phyloP scores from a whole-genome alignment of 1,284 basidiomycete genomes.

The Ustilago trichophora region DNA sequence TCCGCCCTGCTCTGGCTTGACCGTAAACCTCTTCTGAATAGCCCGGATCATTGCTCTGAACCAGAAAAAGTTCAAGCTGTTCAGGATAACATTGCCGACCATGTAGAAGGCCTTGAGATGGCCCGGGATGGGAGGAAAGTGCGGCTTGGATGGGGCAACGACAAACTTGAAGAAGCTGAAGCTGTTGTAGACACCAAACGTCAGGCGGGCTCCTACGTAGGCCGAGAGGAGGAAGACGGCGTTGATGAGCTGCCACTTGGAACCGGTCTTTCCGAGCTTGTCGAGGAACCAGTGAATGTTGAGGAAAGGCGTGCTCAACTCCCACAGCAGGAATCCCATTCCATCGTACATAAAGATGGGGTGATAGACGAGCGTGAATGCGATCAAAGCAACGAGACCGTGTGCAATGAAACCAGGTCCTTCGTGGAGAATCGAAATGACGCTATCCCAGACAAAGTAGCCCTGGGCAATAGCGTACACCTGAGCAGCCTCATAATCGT shows the following conservation, averaged over 20 bases:
- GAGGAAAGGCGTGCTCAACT: slow-evolving; percentile 67
- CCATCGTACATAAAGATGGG: slow-evolving; percentile 67
- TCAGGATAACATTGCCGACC: slow-evolving; percentile 52
- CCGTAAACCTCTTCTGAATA: slow-evolving; percentile 63
- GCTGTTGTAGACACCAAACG: slow-evolving; percentile 66
- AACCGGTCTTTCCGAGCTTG: slow-evolving; percentile 67
- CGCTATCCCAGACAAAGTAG: slow-evolving; percentile 65
- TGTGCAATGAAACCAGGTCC: slow-evolving; percentile 67
- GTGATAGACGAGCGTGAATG: slow-evolving; percentile 61
- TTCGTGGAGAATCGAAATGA: slow-evolving; percentile 63
- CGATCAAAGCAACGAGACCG: slow-evolving; percentile 62
- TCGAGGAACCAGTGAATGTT: slow-evolving; percentile 68
- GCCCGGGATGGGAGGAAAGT: slow-evolving; percentile 35
- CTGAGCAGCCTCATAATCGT: slow-evolving; percentile 51
- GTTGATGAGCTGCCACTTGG: slow-evolving; percentile 65
- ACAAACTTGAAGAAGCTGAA: slow-evolving; percentile 57
- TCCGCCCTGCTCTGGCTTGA: slow-evolving; percentile 21
- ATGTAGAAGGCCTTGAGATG: slow-evolving; percentile 49
- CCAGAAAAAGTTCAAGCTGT: slow-evolving; percentile 67
- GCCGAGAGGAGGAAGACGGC: slow-evolving; percentile 61
- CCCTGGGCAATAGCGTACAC: slow-evolving; percentile 62
- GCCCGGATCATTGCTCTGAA: slow-evolving; percentile 67
- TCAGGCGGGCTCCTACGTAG: slow-evolving; percentile 65
- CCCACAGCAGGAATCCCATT: slow-evolving; percentile 66
- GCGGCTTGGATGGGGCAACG: slow-evolving; percentile 50